phyloP scores from a whole-genome alignment of 139 green algal species.

The Volvox africanus region DNA sequence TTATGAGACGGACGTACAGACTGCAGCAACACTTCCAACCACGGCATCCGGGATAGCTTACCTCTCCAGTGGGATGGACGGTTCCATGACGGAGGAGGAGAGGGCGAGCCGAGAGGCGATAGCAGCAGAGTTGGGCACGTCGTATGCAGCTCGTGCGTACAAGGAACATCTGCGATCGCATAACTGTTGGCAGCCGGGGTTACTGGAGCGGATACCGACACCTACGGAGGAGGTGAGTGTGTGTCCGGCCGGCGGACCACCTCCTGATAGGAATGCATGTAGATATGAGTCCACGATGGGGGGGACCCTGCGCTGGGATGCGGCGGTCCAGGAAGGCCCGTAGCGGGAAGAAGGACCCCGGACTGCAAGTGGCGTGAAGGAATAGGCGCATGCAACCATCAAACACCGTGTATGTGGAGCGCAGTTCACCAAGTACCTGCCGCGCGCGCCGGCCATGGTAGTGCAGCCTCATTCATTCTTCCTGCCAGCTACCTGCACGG shows the following conservation, averaged over 20 bases:
- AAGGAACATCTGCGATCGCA: conserved; percentile 1
- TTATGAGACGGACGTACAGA: not conserved
- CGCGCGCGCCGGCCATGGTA: no score
- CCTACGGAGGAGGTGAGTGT: conserved; percentile 19
- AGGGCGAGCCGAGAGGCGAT: not conserved
- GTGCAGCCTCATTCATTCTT: no score
- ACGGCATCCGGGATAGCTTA: not conserved
- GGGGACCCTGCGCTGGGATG: not conserved
- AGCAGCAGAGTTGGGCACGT: conserved; percentile 8
- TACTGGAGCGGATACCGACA: conserved; percentile 8
- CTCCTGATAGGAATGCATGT: no score
- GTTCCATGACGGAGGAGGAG: not conserved
- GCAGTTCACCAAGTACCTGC: not conserved
- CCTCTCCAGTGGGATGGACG: not conserved
- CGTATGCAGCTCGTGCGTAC: conserved; percentile 7
- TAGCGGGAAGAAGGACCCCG: not conserved
- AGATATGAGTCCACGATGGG: no score
- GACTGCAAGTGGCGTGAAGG: not conserved
- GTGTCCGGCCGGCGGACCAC: no score
- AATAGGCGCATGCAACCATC: not conserved
- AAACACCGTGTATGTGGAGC: no score
- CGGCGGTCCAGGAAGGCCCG: no score
- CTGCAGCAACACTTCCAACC: not conserved
- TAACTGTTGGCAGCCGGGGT: not conserved
- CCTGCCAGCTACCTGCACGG: no score